These are phyloP conservation scores for Malus orientalis DNA, from an alignment of 306 rosid species.

Conservation along the genomic window DNA sequence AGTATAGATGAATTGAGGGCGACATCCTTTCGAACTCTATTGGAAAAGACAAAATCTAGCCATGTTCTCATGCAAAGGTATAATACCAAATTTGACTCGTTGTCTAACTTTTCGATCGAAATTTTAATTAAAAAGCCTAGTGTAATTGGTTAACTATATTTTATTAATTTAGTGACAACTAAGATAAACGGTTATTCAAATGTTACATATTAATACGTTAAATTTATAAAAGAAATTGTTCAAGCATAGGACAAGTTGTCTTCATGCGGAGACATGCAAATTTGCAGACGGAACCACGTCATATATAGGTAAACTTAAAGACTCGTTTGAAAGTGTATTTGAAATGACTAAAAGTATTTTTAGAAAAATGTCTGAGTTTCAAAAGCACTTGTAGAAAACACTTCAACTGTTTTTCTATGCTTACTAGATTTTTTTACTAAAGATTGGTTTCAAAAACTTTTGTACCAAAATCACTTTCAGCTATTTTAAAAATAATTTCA, in stretches of 20 bases:
- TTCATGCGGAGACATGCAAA: no score
- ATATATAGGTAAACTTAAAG: not conserved
- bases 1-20: not conserved
- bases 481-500: no score
- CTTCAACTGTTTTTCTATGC: no score
- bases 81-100: not conserved
- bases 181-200: not conserved
- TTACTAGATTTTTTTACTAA: no score
- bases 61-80: not conserved
- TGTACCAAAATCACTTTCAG: no score
- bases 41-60: not conserved
- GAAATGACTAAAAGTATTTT: no score
- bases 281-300: not conserved
- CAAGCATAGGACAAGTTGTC: not conserved
- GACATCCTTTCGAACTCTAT: not conserved
- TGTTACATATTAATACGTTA: not conserved
- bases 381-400: no score
- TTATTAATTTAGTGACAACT: not conserved
- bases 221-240: no score
- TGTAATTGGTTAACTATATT: not conserved
- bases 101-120: not conserved
- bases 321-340: no score
- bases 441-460: no score
- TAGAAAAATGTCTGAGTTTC: no score
- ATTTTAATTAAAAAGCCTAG: not conserved